Evolutionary conservation across 1,284 basidiomycete genomes (phyloP), one percentile per base, ranked within the genome.

Genomic region (Trichosporon coremiiforme): DNA sequence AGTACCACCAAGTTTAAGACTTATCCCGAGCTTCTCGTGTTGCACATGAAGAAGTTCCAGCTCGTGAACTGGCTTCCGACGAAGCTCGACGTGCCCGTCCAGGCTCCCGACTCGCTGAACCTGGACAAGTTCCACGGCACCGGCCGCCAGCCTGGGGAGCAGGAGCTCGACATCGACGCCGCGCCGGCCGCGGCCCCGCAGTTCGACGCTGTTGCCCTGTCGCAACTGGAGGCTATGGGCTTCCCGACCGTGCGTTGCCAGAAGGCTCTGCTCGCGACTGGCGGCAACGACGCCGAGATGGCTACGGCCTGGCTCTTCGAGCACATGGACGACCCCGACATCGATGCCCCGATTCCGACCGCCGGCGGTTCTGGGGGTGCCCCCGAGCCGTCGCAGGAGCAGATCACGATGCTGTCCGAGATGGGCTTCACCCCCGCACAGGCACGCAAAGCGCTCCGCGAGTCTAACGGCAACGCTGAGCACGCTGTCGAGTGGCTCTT

Each of bases 401-500:
- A 91, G 76, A 86, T 95, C 1, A 77, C 81, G 25, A 88, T 91
- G 87, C 85, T 99, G 38, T 85, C 87, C 2, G 95, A 97, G 75
- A 98, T 99, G 95, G 97, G 96, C 17, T 98, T 99, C 84, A 91
- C 91, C 0, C 70, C 83, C 2, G 87, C 89, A 1, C 95, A 98
- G 80, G 94, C 94, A 0, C 86, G 87, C 68, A 98, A 98, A 80
- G 95, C 96, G 0, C 85, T 99, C 13, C 86, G 89, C 0, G 89
- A 96, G 79, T 94, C 92, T 90, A 86, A 85, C 57, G 90, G 90
- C 20, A 88, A 94, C 76, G 83, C 89, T 0, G 95, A 96, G 76
- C 88, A 91, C 29, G 95, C 95, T 0, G 89, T 98, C 2, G 95
- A 97, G 74, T 99, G 96, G 96, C 85, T 98, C n/a, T 98, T 99